Evolutionary conservation across 2,329 filamentous ascomycete genomes (phyloP).

Genomic region (Coleophoma crateriformis): DNA sequence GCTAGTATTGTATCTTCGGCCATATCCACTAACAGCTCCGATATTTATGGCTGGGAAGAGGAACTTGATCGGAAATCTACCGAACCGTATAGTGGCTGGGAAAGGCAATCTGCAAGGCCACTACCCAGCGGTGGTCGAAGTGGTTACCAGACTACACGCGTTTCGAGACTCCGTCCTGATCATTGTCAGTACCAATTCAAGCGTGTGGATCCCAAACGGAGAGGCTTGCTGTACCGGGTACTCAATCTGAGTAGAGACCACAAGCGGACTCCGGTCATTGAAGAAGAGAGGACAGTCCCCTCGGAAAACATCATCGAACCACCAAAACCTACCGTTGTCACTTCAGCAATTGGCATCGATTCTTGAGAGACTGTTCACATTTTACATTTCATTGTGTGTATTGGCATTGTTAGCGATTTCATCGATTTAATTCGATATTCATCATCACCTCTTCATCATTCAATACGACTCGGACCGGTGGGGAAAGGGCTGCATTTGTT

Average conservation of each 20-base stretch:
- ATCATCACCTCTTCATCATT: constrained; percentile 1
- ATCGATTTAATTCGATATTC: not conserved
- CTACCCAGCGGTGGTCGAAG: constrained; percentile 13
- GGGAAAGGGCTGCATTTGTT: not conserved
- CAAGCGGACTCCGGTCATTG: not conserved
- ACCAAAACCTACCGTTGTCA: not conserved
- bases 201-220: constrained; percentile 16
- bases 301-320: not conserved
- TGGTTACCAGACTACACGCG: constrained; percentile 5
- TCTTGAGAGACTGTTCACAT: not conserved
- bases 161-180: constrained; percentile 6
- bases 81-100: constrained; percentile 14
- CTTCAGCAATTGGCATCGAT: not conserved
- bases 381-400: not conserved
- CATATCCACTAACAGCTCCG: constrained; percentile 27
- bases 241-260: constrained; percentile 14
- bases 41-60: constrained; percentile 51
- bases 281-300: not conserved
- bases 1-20: constrained; percentile 24
- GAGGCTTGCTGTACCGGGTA: constrained; percentile 21
- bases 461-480: not conserved
- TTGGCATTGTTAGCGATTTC: constrained; percentile 1
- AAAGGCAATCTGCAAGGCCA: constrained; percentile 11
- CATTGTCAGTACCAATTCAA: constrained; percentile 7
- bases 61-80: constrained; percentile 32